Evolutionary conservation across 768 basidiomycete genomes (phyloP), one percentile per base, ranked within the genome.

Genomic region (Kondoa malvinella): DNA sequence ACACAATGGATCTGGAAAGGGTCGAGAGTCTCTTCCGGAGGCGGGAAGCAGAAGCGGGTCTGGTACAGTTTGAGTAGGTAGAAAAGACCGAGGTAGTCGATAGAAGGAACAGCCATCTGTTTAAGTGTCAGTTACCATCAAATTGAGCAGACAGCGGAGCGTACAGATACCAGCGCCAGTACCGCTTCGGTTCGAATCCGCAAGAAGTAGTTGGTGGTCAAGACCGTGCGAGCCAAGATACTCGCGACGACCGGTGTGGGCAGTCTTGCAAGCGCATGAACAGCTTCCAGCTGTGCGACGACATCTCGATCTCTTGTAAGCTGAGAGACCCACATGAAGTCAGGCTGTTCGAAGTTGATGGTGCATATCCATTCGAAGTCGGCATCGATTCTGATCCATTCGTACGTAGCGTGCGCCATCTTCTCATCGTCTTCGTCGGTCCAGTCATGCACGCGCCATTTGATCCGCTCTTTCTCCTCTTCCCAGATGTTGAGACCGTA

Each of bases 311-410:
- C 95, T 67, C 92, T 81, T 77, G 94, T 90, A 64, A 99, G 79
- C 76, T 97, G 95, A 56, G 87, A 89, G 26, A 94, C 88, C 92
- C 92, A 99, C 89, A 94, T 94, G 74, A 92, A 97, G 79, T 92
- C 92, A 57, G 89, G 90, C 78, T 96, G 91, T 64, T 92, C 88
- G 71, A 94, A 97, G 70, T 85, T 85, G 70, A 96, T 83, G 50
- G 82, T 82, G n/a, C 89, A 87, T 66, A 97, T 88, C 95, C 95
- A 99, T 78, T 99, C 95, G 76, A 95, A 92, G 76, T 99, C 95
- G 17, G 95, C 92, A 75, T 99, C 95, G 82, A 97, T 89, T 70
- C 95, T 81, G 68, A 99, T 97, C 94, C 94, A 99, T 78, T 99
- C 95, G 77, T 96, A 99, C 1, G 91, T 94, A 70, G 94, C 92